Evolutionary conservation across 2,329 filamentous ascomycete genomes (phyloP), one percentile per base, ranked within the genome.

Genomic region (Xylariomycetidae sp.): DNA sequence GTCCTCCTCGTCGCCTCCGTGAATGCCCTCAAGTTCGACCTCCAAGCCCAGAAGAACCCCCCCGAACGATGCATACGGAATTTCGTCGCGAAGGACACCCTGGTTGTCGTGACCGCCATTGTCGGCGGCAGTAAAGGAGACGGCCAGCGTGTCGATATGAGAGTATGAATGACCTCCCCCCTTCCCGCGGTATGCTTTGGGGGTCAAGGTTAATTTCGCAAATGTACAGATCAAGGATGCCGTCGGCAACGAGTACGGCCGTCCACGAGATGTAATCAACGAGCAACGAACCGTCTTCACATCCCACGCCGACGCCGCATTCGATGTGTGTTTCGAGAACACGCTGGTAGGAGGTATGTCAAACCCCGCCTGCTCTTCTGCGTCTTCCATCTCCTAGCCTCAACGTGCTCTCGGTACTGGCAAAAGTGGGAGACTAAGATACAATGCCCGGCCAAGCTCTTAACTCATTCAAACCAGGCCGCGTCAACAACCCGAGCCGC

Each of bases 251-350:
- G 88, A 97, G 64, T 96, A 97, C 65, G 88, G 86, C 57, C 79
- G 80, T 41, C 88, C 92, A 33, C 90, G 85, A 66, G 89, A 98
- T 56, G 80, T 97, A 40, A 85, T 81, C 12, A 92, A 92, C 62
- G 89, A 96, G 69, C 85, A 86, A 62, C 80, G 90, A 58, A 89
- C 88, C 60, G 87, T 90, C 31, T 98, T 98, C 62, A 97, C 90
- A 30, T 88, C 89, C 23, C 85, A 92, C 59, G 82, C 82, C 32
- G 89, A 97, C 63, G 85, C 87, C 20, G 85, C 88, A 8, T 96
- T 98, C 56, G 90, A 97, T 56, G 87, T 98, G 33, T 98, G 90
- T 74, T 94, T 96, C 58, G 86, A 94, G 64, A 97, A 96, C 63
- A 63, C 81, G 53, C 70, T 88, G 44, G 75, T 77, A 30, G 73